Conservation (phyloP, 495 filamentous ascomycete genomes). For the Hyaloscypha bicolor region DNA sequence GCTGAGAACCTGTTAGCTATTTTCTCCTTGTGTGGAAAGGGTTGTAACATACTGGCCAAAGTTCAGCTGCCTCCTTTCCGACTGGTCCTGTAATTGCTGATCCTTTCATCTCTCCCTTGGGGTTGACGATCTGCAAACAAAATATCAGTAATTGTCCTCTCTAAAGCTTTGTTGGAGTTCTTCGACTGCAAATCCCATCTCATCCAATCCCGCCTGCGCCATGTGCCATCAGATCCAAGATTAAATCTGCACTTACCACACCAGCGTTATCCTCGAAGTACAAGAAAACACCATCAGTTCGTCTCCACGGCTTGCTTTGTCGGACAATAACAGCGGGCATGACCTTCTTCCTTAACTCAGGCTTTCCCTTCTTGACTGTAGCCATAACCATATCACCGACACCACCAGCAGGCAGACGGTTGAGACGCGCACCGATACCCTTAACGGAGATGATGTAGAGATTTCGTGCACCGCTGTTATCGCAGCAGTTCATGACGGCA, state of each 20-base stretch:
- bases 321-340: conserved; percentile 98
- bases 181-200: not conserved
- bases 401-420: conserved; percentile 95
- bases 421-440: conserved; percentile 97
- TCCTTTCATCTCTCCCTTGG: conserved; percentile 99
- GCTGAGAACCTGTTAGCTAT: conserved; percentile 49
- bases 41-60: conserved; percentile 84
- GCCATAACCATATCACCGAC: conserved; percentile 99
- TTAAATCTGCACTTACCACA: conserved; percentile 68
- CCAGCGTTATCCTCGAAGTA: conserved; percentile 99
- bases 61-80: conserved; percentile 99
- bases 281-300: conserved; percentile 94
- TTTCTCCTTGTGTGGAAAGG: not conserved
- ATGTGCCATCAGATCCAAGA: conserved; percentile 1
- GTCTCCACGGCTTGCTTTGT: conserved; percentile 99
- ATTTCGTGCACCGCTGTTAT: conserved; percentile 98
- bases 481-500: conserved; percentile 95
- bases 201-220: not conserved
- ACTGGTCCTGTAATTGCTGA: conserved; percentile 98
- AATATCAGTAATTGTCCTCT: conserved; percentile 17
- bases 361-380: conserved; percentile 99
- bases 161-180: not conserved
- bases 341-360: conserved; percentile 99
- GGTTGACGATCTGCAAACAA: conserved; percentile 87
- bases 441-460: conserved; percentile 99